Conservation (phyloP, 2,329 filamentous ascomycete species). For the Aspergillus flavus region DNA sequence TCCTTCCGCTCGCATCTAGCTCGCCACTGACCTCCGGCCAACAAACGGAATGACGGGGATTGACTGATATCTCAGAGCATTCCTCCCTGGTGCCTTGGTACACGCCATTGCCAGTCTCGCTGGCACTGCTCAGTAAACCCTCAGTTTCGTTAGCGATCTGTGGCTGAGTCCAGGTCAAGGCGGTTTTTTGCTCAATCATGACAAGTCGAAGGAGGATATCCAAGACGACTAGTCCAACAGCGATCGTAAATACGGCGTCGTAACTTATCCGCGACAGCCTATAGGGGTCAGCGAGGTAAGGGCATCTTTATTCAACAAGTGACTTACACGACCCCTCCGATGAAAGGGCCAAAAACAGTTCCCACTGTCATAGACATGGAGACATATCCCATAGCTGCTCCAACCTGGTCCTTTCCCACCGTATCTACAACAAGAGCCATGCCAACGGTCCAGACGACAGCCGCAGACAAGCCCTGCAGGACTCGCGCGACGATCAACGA, state of each 20-base stretch:
- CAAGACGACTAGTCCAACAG: slow-evolving; percentile 54
- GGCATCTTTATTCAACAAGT: not conserved
- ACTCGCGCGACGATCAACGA: slow-evolving; percentile 55
- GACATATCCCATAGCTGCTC: slow-evolving; percentile 60
- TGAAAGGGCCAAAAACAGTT: slow-evolving; percentile 57
- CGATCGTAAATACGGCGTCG: slow-evolving; percentile 35
- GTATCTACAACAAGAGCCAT: slow-evolving; percentile 62
- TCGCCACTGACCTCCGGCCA: slow-evolving; percentile 10
- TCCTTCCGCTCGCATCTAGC: slow-evolving; percentile 8
- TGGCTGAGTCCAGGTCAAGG: slow-evolving; percentile 16
- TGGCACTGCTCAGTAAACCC: slow-evolving; percentile 4
- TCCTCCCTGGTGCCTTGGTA: not conserved
- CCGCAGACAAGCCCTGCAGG: slow-evolving; percentile 60
- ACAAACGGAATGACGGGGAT: not conserved
- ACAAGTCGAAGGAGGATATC: slow-evolving; percentile 64
- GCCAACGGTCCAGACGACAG: slow-evolving; percentile 64
- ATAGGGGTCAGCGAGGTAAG: not conserved
- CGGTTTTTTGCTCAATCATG: slow-evolving; percentile 54
- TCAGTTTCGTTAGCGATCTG: slow-evolving; percentile 12
- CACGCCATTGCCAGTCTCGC: not conserved
- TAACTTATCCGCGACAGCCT: slow-evolving; percentile 31
- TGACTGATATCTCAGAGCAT: not conserved
- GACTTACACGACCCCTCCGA: slow-evolving; percentile 61
- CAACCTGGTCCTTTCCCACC: slow-evolving; percentile 59
- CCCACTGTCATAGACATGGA: slow-evolving; percentile 60